phyloP scores from a whole-genome alignment of 2,329 filamentous ascomycete species.

The Claviceps capensis region DNA sequence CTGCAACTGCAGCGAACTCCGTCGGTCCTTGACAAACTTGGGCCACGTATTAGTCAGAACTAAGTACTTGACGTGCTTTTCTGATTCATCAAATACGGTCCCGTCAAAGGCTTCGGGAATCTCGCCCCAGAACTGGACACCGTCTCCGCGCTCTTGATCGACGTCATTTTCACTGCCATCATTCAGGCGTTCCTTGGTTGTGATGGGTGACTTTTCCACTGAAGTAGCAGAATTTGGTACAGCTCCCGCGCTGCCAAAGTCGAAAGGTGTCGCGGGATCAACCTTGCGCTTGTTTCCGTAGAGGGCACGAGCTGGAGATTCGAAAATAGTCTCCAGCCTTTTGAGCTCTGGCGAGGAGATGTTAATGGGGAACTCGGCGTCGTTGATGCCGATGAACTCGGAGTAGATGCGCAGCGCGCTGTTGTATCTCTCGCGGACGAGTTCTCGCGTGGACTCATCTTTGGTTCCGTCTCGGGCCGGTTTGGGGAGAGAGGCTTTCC shows the following conservation, averaged over 20 bases:
- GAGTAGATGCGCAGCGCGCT: constrained; percentile 47
- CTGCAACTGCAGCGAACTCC: constrained; percentile 12
- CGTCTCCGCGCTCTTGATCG: background rate
- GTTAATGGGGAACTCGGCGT: constrained; percentile 53
- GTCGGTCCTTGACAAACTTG: constrained; percentile 33
- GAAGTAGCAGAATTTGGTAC: background rate
- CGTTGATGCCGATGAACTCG: constrained; percentile 42
- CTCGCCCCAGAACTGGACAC: constrained; percentile 23
- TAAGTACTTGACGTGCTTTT: constrained; percentile 49
- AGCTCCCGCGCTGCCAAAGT: background rate
- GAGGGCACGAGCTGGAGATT: constrained; percentile 30
- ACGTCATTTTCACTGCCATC: background rate
- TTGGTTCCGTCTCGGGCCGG: constrained; percentile 9
- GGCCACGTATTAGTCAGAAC: constrained; percentile 58
- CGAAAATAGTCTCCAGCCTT: constrained; percentile 41
- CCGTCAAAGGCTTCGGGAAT: constrained; percentile 35
- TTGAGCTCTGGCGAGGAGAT: constrained; percentile 40
- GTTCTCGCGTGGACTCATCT: constrained; percentile 14
- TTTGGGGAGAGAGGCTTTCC: constrained; percentile 29
- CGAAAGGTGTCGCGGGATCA: constrained; percentile 27
- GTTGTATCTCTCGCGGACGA: constrained; percentile 36
- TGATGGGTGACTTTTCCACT: background rate
- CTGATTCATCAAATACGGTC: constrained; percentile 43
- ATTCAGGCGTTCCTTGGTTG: background rate
- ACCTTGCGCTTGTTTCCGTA: constrained; percentile 22